Evolutionary conservation across 2,329 filamentous ascomycete species (phyloP), one percentile per base, ranked within the genome.

Genomic region (Xylariaceae sp.): DNA sequence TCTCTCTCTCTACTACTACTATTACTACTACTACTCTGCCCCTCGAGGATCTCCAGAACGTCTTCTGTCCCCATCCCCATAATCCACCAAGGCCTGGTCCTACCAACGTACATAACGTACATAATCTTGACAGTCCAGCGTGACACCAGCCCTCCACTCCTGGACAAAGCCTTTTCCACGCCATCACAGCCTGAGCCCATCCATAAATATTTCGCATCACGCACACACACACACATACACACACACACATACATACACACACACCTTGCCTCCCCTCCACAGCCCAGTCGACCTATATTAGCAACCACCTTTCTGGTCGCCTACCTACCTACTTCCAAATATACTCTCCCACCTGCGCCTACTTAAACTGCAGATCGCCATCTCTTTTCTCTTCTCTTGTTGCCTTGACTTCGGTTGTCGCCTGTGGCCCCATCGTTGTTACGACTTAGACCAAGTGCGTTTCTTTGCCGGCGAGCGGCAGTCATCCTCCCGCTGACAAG

Each of bases 351-450:
- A 53, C 47, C 56, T 17, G 42, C 55, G 49, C 37, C 37, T 61
- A 44, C 51, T 62, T 59, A 60, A 55, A 60, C 64, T 60, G 51
- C 52, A 47, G 37, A 51, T 55, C 55, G 44, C 60, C 51, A 42
- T 51, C 49, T 53, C 56, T 60, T 55, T 58, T 53, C 57, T 58
- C 50, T 47, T 59, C 44, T 17, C 45, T 50, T 17, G 47, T 47
- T 59, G 48, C 17, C 45, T 50, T 17, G 47, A 17, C 45, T 45
- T 55, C 51, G 58, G 17, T 30, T 49, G 52, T 39, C 55, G 55
- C 51, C 54, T 45, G 23, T 30, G 23, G 23, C 23, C 57, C 52
- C 30, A 54, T 50, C 56, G 49, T 56, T 57, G 48, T 53, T 37
- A 47, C 53, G 7, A 45, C 23, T 30, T 34, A 23, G 49, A 35